Evolutionary conservation across 306 rosid genomes (phyloP).

Genomic region (Abrus precatorius): DNA sequence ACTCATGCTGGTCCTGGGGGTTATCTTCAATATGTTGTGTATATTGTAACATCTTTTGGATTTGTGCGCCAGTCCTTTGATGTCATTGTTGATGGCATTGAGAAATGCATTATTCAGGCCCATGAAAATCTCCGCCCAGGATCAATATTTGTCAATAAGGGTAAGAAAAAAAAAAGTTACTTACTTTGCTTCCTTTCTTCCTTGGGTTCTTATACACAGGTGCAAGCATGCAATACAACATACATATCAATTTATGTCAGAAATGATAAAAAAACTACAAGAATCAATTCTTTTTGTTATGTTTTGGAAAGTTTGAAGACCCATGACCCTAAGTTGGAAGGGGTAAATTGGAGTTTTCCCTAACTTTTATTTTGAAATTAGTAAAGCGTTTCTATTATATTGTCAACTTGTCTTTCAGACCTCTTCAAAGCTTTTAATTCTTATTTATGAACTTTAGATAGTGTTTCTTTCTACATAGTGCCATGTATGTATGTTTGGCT

Average conservation of each 20-base stretch:
- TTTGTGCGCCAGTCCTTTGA: constrained; percentile 94
- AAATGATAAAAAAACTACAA: constrained; percentile 24
- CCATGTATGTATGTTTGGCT: neutral
- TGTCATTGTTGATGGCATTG: constrained; percentile 89
- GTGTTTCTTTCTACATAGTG: neutral
- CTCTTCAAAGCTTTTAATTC: neutral
- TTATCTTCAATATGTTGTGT: constrained; percentile 87
- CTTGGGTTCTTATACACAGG: constrained; percentile 2
- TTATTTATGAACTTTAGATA: neutral
- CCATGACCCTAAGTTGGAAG: neutral
- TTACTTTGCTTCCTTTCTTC: constrained; percentile 24
- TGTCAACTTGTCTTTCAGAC: constrained; percentile 15
- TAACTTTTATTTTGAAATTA: constrained; percentile 15
- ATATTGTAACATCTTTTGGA: constrained; percentile 89
- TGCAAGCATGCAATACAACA: constrained; percentile 17
- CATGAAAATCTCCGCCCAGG: constrained; percentile 90
- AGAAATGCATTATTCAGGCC: constrained; percentile 80
- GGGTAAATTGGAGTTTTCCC: neutral
- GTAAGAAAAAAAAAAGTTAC: constrained; percentile 53
- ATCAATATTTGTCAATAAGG: constrained; percentile 76
- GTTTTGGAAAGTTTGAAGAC: neutral
- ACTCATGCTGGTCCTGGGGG: constrained; percentile 99
- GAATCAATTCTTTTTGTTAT: constrained; percentile 6
- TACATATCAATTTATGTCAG: neutral
- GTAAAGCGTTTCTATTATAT: neutral